Conservation (phyloP, 306 rosid species). For the Alnus glutinosa region DNA sequence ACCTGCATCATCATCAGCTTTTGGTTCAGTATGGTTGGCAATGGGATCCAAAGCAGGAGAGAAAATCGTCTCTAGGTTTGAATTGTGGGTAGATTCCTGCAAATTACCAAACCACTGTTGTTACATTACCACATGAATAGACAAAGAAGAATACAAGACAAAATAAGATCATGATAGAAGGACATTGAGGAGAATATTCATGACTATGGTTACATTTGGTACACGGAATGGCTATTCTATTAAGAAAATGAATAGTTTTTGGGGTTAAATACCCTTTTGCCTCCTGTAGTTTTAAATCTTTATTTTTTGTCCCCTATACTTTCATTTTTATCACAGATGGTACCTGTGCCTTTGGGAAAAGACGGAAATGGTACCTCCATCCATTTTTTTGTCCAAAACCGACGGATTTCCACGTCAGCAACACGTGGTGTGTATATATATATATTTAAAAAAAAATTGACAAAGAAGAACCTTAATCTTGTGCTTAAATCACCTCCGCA, state of each 20-base stretch:
- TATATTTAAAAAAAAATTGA: too few species aligned
- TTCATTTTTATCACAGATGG: too few species aligned
- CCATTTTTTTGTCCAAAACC: too few species aligned
- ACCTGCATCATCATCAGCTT: constrained; percentile 55
- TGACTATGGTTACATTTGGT: background rate
- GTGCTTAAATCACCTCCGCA: background rate
- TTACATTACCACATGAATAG: constrained; percentile 7
- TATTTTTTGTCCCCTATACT: too few species aligned
- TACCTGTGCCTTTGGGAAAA: too few species aligned
- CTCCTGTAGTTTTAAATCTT: too few species aligned
- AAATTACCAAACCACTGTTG: constrained; percentile 24
- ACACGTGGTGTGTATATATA: too few species aligned
- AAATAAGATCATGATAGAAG: background rate
- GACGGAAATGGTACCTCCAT: too few species aligned
- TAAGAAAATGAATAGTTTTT: too few species aligned
- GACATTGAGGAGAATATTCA: background rate
- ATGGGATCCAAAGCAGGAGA: constrained; percentile 73
- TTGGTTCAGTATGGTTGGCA: constrained; percentile 46
- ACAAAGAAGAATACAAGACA: background rate
- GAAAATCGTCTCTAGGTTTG: constrained; percentile 64
- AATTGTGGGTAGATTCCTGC: constrained; percentile 54
- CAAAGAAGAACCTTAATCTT: background rate
- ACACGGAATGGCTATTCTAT: too few species aligned
- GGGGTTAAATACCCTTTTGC: too few species aligned
- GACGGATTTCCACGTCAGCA: too few species aligned